phyloP scores from a whole-genome alignment of 768 basidiomycete genomes.

The Leccinum longicurvipes region DNA sequence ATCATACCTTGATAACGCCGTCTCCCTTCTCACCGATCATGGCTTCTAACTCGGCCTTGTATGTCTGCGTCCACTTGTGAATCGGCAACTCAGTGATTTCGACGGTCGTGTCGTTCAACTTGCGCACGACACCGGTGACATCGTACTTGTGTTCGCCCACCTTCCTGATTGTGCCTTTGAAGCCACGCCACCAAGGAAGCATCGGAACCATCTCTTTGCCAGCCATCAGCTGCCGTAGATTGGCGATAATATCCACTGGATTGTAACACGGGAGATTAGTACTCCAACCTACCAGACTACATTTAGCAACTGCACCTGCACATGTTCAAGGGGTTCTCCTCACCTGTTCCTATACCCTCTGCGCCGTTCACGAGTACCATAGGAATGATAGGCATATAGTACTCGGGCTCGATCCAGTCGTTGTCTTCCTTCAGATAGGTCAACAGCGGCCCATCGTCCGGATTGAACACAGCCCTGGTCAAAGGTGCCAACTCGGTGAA shows the following conservation, averaged over 20 bases:
- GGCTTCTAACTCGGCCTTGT: constrained; percentile 86
- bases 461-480: constrained; percentile 74
- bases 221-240: constrained; percentile 82
- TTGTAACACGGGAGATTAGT: constrained; percentile 91
- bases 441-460: constrained; percentile 83
- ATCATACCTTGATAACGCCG: constrained; percentile 69
- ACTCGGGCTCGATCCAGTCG: constrained; percentile 84
- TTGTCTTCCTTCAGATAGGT: constrained; percentile 86
- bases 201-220: constrained; percentile 82
- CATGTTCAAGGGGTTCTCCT: constrained; percentile 17
- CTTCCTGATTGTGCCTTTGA: constrained; percentile 82
- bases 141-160: constrained; percentile 84
- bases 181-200: constrained; percentile 97
- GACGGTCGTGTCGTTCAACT: constrained; percentile 83
- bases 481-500: constrained; percentile 77
- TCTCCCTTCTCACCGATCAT: constrained; percentile 88
- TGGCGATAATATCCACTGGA: constrained; percentile 84
- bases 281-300: constrained; percentile 73
- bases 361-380: constrained; percentile 90
- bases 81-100: constrained; percentile 96
- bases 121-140: constrained; percentile 67
- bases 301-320: neutral
- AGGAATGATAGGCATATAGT: constrained; percentile 88
- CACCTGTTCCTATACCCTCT: constrained; percentile 96
- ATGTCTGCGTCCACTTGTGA: constrained; percentile 90